Evolutionary conservation across 2,329 filamentous ascomycete species (phyloP), one percentile per base, ranked within the genome.

Genomic region (Talaromyces funiculosus): DNA sequence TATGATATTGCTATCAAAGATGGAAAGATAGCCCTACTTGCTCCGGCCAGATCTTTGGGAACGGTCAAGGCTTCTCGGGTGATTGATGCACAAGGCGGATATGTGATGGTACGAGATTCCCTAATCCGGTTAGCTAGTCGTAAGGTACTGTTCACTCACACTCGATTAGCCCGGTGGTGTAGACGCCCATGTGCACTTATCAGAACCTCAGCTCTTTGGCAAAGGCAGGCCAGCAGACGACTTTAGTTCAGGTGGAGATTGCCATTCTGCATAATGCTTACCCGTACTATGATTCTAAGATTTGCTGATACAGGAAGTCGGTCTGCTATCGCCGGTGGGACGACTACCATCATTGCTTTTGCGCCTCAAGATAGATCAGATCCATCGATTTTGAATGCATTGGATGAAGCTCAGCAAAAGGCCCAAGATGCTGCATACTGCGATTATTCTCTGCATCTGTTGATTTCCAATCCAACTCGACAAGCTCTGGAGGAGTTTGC

Each of bases 371-470:
- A 72, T 75, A 80, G 67, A 69, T 69, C 70, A 4, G 75, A 80
- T 60, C 72, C 76, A 8, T 79, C 75, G 3, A 71, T 81, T 2
- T 72, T 81, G 0, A 67, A 74, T 31, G 76, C 75, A 1, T 68
- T 81, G 2, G 67, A 72, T n/a, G 72, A 72, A 12, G 79, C 78
- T 0, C 77, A 80, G 40, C 69, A 67, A 24, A 72, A 73, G 59
- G 79, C 80, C 26, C 67, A 69, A 18, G 71, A 73, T 31, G 77
- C 76, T 18, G 80, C 77, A 66, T 81, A 81, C 63, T 74, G 71
- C 20, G 80, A 82, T 66, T 82, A 81, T 66, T 77, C 75, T 2
- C 81, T 84, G 63, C 82, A 85, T 61, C 69, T 80, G 49, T 78
- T 81, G 60, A 66, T 80, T 33, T 67, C 72, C 4, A 69, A 68